Conservation (phyloP, 2,329 filamentous ascomycete genomes). For the Parastagonospora nodorum region DNA sequence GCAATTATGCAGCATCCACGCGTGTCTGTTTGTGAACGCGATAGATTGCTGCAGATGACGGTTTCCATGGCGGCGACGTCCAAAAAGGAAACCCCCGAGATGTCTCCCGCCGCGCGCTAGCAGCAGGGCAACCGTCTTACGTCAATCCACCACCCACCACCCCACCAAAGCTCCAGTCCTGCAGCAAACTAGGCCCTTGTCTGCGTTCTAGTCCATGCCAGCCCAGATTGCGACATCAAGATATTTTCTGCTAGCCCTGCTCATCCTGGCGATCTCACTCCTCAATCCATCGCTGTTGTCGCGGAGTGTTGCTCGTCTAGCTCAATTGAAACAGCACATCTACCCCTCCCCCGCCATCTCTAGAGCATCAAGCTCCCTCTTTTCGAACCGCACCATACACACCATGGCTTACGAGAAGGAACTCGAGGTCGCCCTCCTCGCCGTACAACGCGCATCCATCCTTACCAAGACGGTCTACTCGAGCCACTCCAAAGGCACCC, state of each 20-base stretch:
- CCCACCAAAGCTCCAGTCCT: constrained; percentile 19
- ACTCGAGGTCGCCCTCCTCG: constrained; percentile 81
- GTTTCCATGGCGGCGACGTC: constrained; percentile 23
- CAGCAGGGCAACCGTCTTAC: constrained; percentile 2
- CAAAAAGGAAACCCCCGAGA: constrained; percentile 25
- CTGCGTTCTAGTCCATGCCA: constrained; percentile 27
- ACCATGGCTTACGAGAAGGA: constrained; percentile 70
- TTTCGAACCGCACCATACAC: constrained; percentile 22
- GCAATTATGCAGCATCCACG: no score
- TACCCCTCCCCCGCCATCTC: constrained; percentile 31
- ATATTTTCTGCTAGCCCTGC: constrained; percentile 37
- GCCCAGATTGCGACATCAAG: constrained; percentile 29
- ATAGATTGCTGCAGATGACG: neutral
- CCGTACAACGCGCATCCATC: constrained; percentile 80
- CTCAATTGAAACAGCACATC: constrained; percentile 38
- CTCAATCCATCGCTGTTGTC: constrained; percentile 33
- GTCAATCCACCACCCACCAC: constrained; percentile 14
- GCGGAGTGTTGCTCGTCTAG: constrained; percentile 34
- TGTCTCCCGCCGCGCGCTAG: constrained; percentile 13
- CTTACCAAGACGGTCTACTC: constrained; percentile 80
- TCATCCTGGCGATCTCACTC: constrained; percentile 41
- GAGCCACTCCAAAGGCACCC: constrained; percentile 90
- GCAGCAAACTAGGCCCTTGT: constrained; percentile 7
- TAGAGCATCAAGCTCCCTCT: constrained; percentile 11
- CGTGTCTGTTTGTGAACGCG: neutral